Base-by-base conservation (phyloP, 1,284 basidiomycete species). In the Rhizoctonia solani region DNA sequence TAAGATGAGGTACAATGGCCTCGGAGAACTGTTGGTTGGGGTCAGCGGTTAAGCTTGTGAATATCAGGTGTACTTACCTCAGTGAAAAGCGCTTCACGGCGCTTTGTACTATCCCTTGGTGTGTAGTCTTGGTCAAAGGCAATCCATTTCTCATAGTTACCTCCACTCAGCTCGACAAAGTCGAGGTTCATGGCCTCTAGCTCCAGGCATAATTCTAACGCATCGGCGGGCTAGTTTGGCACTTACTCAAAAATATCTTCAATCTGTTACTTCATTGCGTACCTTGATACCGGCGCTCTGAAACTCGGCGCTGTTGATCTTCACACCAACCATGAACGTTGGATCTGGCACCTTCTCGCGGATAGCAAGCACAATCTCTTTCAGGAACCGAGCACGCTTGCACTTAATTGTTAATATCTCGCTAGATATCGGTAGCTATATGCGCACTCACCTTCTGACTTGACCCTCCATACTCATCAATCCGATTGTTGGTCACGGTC, bases 121-220 rank as follows among this genome's bases (percentile, higher is more conserved):
- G 30, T 47, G 1, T 41, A 47, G 2, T 59, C 56, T 72, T 73
- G 72, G 73, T 76, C 74, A 9, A 72, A 61, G n/a, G 71, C 76
- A 1, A 70, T 76, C 50, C 73, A 71, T 67, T 34, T 21, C 29
- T 82, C 80, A 69, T 81, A 83, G 0, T 76, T 79, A 29, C 81
- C 79, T 16, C 82, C 81, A 14, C 74, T 76, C 55, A 83, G 69
- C 70, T 84, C 84, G 46, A 85, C 81, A 71, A 85, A 75, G 72
- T 85, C 82, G 3, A 84, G 75, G 0, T 76, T 76, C 1, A 74
- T 75, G 9, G 72, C 74, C 68, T 84, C 83, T 44, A 85, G 75
- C 71, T 78, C 74, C 58, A 75, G 70, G 52, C 81, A 80, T 8
- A 81, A 78, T 53, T 73, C 66, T 53, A 78, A 74, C n/a, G 79